phyloP scores from a whole-genome alignment of 2,329 filamentous ascomycete genomes.

The Podosphaera aphanis region DNA sequence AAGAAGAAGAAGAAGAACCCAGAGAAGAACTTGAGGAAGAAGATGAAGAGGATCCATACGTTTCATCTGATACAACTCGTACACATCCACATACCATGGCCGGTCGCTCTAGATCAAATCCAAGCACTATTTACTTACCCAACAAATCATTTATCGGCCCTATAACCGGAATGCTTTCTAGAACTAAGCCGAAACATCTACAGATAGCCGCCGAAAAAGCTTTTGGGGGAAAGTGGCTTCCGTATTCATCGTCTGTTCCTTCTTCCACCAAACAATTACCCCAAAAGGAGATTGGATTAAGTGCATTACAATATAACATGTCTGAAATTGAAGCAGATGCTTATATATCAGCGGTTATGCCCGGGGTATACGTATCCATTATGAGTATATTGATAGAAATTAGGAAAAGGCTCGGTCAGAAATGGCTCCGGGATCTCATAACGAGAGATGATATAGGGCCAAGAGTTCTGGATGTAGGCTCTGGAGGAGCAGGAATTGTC shows the following conservation, averaged over 20 bases:
- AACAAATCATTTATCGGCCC: conserved; percentile 44
- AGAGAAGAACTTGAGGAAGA: conserved; percentile 9
- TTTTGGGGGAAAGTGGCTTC: conserved; percentile 57
- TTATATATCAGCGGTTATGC: conserved; percentile 45
- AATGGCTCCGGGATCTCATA: conserved; percentile 45
- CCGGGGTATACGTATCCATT: conserved; percentile 44
- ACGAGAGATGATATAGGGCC: conserved; percentile 31
- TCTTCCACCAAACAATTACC: conserved; percentile 27
- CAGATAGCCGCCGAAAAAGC: conserved; percentile 43
- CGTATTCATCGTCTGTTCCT: conserved; percentile 53
- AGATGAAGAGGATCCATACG: conserved; percentile 9
- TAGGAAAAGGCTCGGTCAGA: conserved; percentile 44
- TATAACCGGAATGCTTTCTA: conserved; percentile 41
- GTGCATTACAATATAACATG: conserved; percentile 43
- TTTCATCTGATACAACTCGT: conserved; percentile 23
- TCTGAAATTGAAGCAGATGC: conserved; percentile 52
- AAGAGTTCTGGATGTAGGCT: conserved; percentile 50
- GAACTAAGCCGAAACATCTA: conserved; percentile 52
- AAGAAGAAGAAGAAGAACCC: conserved; percentile 6
- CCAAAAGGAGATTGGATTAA: conserved; percentile 41
- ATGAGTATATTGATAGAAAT: conserved; percentile 49
- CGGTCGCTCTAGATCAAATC: conserved; percentile 51
- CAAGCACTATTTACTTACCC: conserved; percentile 55
- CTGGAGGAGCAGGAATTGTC: conserved; percentile 46
- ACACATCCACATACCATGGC: conserved; percentile 51